phyloP scores from a whole-genome alignment of 78 protist genomes.

The Dictyostelium capitatum region DNA sequence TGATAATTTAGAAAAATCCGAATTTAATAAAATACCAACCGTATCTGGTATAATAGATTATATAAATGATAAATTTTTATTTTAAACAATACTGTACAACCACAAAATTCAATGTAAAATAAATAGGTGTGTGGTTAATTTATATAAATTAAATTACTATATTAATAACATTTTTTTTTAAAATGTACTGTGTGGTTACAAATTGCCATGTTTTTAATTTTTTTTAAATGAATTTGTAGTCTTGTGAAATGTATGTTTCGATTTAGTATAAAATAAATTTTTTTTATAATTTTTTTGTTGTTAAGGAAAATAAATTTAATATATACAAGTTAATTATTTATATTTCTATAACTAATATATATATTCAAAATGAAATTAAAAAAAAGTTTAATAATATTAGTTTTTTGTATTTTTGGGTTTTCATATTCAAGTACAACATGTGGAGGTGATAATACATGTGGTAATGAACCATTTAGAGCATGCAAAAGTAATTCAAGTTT shows the following conservation, averaged over 20 bases:
- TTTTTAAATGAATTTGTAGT: no score
- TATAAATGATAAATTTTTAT: conserved; percentile 41
- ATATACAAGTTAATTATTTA: no score
- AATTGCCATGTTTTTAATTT: no score
- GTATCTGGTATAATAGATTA: conserved; percentile 36
- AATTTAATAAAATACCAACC: conserved; percentile 35
- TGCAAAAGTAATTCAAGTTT: not conserved
- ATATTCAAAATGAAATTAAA: conserved; percentile 16
- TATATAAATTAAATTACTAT: not conserved
- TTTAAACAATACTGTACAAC: not conserved
- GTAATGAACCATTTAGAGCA: not conserved
- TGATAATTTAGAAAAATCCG: conserved; percentile 24
- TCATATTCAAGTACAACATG: not conserved
- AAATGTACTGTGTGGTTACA: no score
- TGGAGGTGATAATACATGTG: not conserved
- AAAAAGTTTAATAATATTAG: not conserved
- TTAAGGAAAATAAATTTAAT: no score
- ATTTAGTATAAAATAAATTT: no score
- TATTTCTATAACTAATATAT: no score
- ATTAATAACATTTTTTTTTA: no score
- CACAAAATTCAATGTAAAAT: not conserved
- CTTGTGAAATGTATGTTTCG: no score
- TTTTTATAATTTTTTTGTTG: no score
- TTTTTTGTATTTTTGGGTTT: not conserved
- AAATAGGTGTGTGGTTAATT: not conserved